Evolutionary conservation across 2,329 filamentous ascomycete species (phyloP), one percentile per base, ranked within the genome.

Genomic region (Microdochium nivale): DNA sequence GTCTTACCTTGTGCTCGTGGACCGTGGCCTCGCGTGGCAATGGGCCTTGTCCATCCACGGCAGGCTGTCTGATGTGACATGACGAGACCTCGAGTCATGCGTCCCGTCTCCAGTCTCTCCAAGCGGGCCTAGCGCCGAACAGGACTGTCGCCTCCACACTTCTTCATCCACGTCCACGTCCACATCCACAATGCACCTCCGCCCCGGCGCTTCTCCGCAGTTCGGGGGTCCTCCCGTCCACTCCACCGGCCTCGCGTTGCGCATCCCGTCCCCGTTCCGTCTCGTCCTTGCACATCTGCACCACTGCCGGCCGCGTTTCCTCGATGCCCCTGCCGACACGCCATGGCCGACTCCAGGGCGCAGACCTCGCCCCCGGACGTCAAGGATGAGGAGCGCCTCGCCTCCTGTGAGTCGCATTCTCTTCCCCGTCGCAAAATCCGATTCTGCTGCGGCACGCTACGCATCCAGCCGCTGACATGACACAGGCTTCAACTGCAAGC

Each of bases 401-500:
- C 61, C 46, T 62, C 62, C 14, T 65, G 62, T 51, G 46, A 51
- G 49, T 19, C 30, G n/a, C n/a, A n/a, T n/a, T n/a, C n/a, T n/a
- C n/a, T n/a, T n/a, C n/a, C n/a, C n/a, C n/a, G n/a, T n/a, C n/a
- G n/a, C n/a, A n/a, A n/a, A n/a, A n/a, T n/a, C n/a, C n/a, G n/a
- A n/a, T n/a, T n/a, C 23, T 25, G 25, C 30, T 9, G 8, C 30
- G 30, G 14, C 30, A 14, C 14, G 30, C 14, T 33, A 8, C 8
- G 14, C 30, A 8, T 8, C 30, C 30, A 8, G 14, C 30, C 13
- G n/a, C 33, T 37, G 33, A 37, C 25, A 48, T 32, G 46, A 50
- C 11, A 51, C 55, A 30, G 55, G 55, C 51, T 67, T 63, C 59
- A 65, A 62, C 53, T 67, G 64, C 54, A 67, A 67, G 52, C 62